Evolutionary conservation across 371 early-diverging fungal species (phyloP).

Genomic region (Mortierella sp.): DNA sequence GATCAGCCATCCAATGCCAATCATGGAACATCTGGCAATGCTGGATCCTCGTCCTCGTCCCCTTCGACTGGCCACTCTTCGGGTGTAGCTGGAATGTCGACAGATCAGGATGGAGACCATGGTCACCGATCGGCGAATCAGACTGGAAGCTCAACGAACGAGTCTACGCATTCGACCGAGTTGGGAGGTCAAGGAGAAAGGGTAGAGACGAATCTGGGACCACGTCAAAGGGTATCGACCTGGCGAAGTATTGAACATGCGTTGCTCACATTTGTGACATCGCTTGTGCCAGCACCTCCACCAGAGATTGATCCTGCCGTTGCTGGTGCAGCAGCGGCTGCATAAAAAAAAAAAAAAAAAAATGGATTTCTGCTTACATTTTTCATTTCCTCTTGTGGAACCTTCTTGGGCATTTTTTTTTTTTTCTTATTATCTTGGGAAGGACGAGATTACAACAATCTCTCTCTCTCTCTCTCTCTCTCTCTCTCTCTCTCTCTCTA

Average conservation of each 20-base stretch:
- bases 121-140: background rate
- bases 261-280: conserved; percentile 48
- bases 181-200: background rate
- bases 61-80: background rate
- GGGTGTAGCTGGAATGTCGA: too few species aligned
- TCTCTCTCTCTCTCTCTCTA: background rate
- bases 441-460: too few species aligned
- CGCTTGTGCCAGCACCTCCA: conserved; percentile 43
- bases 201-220: background rate
- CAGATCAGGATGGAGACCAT: background rate
- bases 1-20: background rate
- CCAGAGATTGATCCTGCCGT: conserved; percentile 50
- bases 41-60: background rate
- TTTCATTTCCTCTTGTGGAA: conserved; percentile 13
- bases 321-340: conserved; percentile 25
- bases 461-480: background rate
- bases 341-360: background rate
- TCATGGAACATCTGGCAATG: background rate
- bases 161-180: too few species aligned
- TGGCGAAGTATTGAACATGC: conserved; percentile 49
- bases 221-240: conserved; percentile 23
- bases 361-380: background rate
- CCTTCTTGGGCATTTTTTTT: background rate
- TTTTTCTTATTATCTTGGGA: background rate
- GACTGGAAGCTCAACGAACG: background rate